A percentile compares a stretch with the other conserved stretches of the same genome.
Evolutionary conservation across 305 asterid genomes (phyloP).

Genomic region (Fraxinus floribunda): DNA sequence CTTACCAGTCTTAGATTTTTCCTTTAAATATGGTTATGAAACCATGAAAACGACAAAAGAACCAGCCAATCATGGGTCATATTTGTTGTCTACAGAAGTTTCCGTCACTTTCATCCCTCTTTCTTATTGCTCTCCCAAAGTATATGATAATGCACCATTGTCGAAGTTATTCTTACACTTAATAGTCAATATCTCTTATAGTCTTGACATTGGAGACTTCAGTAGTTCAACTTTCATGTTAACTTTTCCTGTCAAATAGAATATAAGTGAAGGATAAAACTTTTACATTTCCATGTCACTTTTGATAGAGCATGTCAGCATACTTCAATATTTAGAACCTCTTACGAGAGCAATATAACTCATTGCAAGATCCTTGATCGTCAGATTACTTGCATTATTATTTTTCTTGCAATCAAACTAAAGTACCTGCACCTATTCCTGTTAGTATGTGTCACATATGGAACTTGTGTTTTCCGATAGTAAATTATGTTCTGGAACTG

Average conservation of each 20-base stretch:
- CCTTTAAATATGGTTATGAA: neutral
- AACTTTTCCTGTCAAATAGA: neutral
- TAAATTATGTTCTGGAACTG: constrained; percentile 8
- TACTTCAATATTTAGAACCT: neutral
- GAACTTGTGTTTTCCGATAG: constrained; percentile 1
- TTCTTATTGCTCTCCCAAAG: neutral
- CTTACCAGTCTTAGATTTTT: neutral
- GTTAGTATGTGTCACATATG: neutral
- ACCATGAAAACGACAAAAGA: neutral
- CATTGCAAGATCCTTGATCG: neutral
- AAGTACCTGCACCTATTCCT: neutral
- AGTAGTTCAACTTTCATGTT: neutral
- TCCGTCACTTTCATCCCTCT: neutral
- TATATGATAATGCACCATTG: neutral
- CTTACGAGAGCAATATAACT: neutral
- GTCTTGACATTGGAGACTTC: neutral
- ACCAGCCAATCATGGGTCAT: neutral
- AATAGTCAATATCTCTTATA: neutral
- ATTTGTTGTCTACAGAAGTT: neutral
- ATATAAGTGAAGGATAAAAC: neutral
- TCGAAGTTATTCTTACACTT: neutral
- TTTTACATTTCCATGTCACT: neutral
- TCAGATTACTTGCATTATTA: neutral
- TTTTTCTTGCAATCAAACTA: neutral
- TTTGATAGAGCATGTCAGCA: neutral